Evolutionary conservation across 345 rosid species (phyloP).

Genomic region (Passiflora organensis): DNA sequence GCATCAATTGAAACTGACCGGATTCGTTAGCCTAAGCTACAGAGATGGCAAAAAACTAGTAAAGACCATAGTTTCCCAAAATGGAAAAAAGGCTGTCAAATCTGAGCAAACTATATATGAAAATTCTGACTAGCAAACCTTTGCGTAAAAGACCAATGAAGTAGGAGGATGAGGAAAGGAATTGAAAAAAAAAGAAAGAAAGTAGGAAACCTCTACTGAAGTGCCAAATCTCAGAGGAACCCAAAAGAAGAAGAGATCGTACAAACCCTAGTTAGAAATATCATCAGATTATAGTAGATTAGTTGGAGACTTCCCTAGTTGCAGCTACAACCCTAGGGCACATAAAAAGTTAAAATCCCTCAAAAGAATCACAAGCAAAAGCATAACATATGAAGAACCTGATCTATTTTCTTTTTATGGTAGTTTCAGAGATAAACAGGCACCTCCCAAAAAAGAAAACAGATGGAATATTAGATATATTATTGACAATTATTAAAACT

Average conservation of each 20-base stretch:
- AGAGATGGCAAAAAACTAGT: constrained; percentile 7
- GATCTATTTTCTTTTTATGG: constrained; percentile 63
- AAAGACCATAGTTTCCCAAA: no score
- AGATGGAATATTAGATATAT: constrained; percentile 25
- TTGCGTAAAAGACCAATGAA: no score
- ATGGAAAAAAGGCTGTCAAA: no score
- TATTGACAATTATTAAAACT: no score
- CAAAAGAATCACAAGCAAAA: neutral
- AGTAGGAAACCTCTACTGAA: no score
- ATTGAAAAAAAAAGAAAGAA: neutral
- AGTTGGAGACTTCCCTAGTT: neutral
- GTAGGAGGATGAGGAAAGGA: neutral
- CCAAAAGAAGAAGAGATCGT: constrained; percentile 2
- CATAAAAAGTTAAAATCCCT: neutral
- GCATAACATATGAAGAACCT: no score
- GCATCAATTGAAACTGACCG: neutral
- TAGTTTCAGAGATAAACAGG: constrained; percentile 22
- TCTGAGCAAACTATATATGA: constrained; percentile 19
- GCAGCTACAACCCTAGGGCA: constrained; percentile 4
- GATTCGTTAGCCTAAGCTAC: constrained; percentile 4
- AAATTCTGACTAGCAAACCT: constrained; percentile 20
- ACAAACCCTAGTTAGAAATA: constrained; percentile 15
- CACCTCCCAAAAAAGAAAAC: constrained; percentile 31
- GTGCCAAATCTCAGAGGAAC: constrained; percentile 2
- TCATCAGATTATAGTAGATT: neutral